These are phyloP conservation scores for Cladosporium sp. DNA, from an alignment of 2,329 filamentous ascomycete species.

Conservation along the genomic window DNA sequence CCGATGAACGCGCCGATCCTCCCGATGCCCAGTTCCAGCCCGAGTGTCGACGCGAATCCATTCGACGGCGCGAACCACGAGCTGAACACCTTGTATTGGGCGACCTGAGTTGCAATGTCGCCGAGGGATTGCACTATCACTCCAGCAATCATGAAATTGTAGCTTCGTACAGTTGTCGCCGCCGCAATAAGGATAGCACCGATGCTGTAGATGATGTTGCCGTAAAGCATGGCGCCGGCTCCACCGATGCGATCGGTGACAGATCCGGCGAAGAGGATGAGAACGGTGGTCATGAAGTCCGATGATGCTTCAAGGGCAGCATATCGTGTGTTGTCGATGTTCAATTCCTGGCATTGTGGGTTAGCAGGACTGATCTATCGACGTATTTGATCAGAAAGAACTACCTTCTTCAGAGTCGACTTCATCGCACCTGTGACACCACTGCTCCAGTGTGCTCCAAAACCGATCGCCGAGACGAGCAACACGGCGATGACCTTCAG, in stretches of 20 bases:
- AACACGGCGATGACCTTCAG: constrained; percentile 43
- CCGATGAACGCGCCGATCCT: constrained; percentile 60
- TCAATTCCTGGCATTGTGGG: constrained; percentile 36
- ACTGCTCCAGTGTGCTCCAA: constrained; percentile 58
- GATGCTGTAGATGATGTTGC: constrained; percentile 56
- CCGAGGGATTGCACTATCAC: constrained; percentile 54
- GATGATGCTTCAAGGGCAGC: constrained; percentile 57
- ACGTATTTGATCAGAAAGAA: too few relatives aligned
- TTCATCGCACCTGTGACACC: constrained; percentile 60
- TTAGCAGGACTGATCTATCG: neutral
- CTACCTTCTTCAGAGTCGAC: constrained; percentile 54
- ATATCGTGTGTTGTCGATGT: constrained; percentile 58
- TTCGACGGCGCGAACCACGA: constrained; percentile 61
- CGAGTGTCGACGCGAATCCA: constrained; percentile 59
- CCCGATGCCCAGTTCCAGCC: constrained; percentile 56
- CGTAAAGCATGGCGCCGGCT: constrained; percentile 56
- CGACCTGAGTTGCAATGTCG: constrained; percentile 61
- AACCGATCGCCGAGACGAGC: constrained; percentile 53
- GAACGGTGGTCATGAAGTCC: constrained; percentile 57
- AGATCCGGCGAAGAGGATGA: constrained; percentile 53
- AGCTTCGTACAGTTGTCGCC: constrained; percentile 53
- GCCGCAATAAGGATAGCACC: constrained; percentile 58
- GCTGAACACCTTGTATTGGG: constrained; percentile 62
- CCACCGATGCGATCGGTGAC: constrained; percentile 58
- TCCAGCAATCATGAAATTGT: constrained; percentile 58